Evolutionary conservation across 306 rosid species (phyloP), one percentile per base, ranked within the genome.

Genomic region (Crotalaria pallida): DNA sequence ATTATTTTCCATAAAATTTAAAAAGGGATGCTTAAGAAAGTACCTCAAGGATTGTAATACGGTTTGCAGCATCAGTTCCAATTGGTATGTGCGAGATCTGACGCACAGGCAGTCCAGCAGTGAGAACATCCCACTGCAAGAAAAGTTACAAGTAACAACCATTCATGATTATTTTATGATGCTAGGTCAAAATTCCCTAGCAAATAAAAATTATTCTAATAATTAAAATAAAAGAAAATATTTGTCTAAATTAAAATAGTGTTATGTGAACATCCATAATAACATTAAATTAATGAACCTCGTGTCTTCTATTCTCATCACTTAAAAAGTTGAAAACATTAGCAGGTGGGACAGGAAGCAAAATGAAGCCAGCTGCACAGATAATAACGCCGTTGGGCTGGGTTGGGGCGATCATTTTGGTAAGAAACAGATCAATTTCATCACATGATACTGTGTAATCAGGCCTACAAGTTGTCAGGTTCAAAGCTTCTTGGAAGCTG

Each of bases 91-190:
- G 81, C 0, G 77, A 75, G 50, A 86, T 33, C 75, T 81, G 87
- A 1, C 26, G 64, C n/a, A 59, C 77, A 50, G 78, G 75, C 51
- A 72, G 26, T 23, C 78, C 84, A 73, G 41, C 11, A 12, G 67
- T 65, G 6, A 86, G 82, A 65, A 81, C 79, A 69, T 89, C 96
- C 92, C 96, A 87, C 88, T 87, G 76, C 40, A 13, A 58, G 3
- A 71, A 7, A 49, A 50, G 0, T 3, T 1, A 5, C 11, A 49
- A 50, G 0, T 1, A 3, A 5, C 11, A 50, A 26, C 43, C 0
- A 4, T 18, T 40, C n/a, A 24, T 48, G 17, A 51, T 9, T 7
- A 51, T 9, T 7, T 18, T 10, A 3, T 22, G 19, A 7, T 48
- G 33, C 0, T 34, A 44, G 7, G 40, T 58, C 27, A 23, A 11